Evolutionary conservation across 495 filamentous ascomycete genomes (phyloP).

Genomic region (Penicillium dipodomyicola): DNA sequence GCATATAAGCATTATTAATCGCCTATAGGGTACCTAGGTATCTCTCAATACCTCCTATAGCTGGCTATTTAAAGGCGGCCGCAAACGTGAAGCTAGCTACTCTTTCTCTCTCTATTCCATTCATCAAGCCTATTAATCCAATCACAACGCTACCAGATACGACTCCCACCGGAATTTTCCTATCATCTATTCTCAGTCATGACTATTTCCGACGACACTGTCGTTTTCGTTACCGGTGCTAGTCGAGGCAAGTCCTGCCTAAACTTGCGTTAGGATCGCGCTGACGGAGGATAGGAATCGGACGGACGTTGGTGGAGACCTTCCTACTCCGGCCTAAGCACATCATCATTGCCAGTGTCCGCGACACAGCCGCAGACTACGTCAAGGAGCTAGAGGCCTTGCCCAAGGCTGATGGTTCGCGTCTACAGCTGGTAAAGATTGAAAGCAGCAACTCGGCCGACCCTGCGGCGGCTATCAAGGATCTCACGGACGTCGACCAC

Average conservation of each 20-base stretch:
- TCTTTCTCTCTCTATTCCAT: background rate
- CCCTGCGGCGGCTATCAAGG: background rate
- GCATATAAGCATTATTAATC: background rate
- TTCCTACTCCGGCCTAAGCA: background rate
- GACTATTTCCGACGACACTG: background rate
- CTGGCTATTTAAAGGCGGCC: background rate
- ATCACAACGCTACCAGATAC: background rate
- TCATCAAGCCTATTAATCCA: background rate
- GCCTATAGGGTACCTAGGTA: no score
- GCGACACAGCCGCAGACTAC: background rate
- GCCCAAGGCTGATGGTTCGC: background rate
- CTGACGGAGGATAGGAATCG: background rate
- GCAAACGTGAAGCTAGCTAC: background rate
- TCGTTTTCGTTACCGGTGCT: background rate
- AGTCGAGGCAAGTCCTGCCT: background rate
- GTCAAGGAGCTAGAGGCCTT: background rate
- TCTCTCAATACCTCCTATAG: background rate
- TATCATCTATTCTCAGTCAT: background rate
- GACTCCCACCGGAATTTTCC: background rate
- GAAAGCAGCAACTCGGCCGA: constrained; percentile 1
- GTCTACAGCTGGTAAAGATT: background rate
- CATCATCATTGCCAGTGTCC: background rate
- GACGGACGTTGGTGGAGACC: background rate
- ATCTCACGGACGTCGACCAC: background rate
- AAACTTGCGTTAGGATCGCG: background rate